Base-by-base conservation (phyloP, 441 rosid genomes). In the Arabidopsis lyrata region DNA sequence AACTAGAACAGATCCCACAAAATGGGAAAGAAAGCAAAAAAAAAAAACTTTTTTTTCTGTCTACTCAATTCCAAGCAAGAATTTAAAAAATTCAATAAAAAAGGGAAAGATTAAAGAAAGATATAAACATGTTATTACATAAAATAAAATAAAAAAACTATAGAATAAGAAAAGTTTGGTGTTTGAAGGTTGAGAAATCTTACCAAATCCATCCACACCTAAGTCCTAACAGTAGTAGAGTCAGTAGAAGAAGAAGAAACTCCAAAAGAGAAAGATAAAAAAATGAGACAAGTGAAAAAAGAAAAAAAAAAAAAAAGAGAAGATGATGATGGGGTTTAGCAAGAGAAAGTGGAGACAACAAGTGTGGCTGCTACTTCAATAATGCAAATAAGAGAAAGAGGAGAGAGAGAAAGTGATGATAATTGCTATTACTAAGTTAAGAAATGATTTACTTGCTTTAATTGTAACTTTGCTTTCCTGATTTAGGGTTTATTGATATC, bases 401-500 rank as follows among this genome's bases (percentile, higher is more conserved):
- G 4, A 55, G 2, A 14, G 49, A 50, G 35, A 53, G n/a, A 39
- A 13, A 6, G 2, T 35, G 29, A 56, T 14, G 31, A 71, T 47
- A 16, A 16, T 20, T 42, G 31, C 29, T 59, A 59, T 71, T 71
- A 71, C 58, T 77, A 71, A 59, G 73, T 77, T 58, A 39, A 77
- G 72, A 38, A 45, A 70, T 57, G 67, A 58, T 71, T 65, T 66
- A 27, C 16, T 59, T 71, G 59, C n/a, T 77, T 62, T 71, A 65
- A 71, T 71, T 71, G 59, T 66, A 59, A 52, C 6, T 71, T 69
- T 71, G 57, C 68, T 77, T 77, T 41, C 80, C 80, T 71, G 49
- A 77, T 77, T 41, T 77, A 77, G 77, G 80, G 72, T 65, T 77
- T 71, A 10, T 44, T 71, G 68, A 72, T 71, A 58, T 77, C 63